Percentiles rank a stretch among this genome's conserved stretches.
These are phyloP conservation scores for Monosporascus cannonballus DNA, from an alignment of 2,329 filamentous ascomycete species.

Conservation along the genomic window DNA sequence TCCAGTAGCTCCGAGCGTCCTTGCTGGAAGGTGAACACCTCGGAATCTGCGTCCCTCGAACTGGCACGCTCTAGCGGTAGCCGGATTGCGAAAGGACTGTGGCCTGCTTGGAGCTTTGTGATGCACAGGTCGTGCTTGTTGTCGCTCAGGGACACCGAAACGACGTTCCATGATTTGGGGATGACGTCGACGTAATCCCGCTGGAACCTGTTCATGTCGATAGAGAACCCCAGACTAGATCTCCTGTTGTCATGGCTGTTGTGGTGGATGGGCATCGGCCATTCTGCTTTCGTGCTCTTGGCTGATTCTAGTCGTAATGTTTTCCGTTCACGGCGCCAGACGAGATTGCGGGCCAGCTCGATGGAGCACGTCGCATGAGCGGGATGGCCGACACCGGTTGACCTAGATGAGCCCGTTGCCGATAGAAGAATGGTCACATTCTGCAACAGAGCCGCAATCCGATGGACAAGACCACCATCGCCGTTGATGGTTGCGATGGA, in stretches of 20 bases:
- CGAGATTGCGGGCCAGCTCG: conserved; percentile 65
- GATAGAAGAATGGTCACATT: conserved; percentile 61
- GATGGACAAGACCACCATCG: conserved; percentile 55
- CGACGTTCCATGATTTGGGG: conserved; percentile 73
- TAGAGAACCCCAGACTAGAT: conserved; percentile 39
- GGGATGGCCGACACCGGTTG: conserved; percentile 41
- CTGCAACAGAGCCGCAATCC: conserved; percentile 57
- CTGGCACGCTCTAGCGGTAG: conserved; percentile 79
- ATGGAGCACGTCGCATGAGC: conserved; percentile 57
- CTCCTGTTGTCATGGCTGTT: conserved; percentile 26
- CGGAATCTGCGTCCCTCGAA: conserved; percentile 69
- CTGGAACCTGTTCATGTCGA: conserved; percentile 62
- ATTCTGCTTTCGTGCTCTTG: conserved; percentile 27
- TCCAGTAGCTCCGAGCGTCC: conserved; percentile 75
- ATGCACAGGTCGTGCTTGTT: conserved; percentile 79
- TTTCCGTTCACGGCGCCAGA: conserved; percentile 59
- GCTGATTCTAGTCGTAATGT: conserved; percentile 37
- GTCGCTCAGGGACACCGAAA: conserved; percentile 81
- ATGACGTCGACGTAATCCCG: conserved; percentile 80
- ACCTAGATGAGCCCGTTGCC: conserved; percentile 46
- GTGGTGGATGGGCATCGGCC: conserved; percentile 27
- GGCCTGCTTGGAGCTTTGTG: conserved; percentile 71
- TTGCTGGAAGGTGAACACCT: conserved; percentile 77
- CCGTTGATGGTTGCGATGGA: conserved; percentile 45
- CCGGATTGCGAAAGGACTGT: conserved; percentile 78